These are phyloP conservation scores for Scalesia atractyloides DNA, from an alignment of 129 eudicot species.

Conservation along the genomic window DNA sequence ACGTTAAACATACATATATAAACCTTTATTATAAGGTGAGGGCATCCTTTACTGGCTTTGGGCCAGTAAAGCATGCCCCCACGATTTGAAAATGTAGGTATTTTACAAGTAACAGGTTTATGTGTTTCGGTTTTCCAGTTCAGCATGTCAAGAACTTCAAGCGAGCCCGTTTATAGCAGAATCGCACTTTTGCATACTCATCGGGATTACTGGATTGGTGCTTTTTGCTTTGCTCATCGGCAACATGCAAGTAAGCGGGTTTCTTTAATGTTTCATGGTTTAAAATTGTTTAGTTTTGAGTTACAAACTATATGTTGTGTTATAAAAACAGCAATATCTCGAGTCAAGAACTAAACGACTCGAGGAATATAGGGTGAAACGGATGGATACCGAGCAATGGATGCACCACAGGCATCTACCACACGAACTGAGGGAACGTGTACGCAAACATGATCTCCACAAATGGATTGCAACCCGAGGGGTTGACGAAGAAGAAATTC, in stretches of 20 bases:
- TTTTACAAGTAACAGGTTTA: neutral
- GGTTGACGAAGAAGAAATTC: constrained; percentile 70
- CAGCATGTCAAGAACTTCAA: constrained; percentile 67
- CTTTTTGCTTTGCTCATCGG: constrained; percentile 83
- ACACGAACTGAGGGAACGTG: constrained; percentile 57
- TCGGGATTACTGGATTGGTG: constrained; percentile 68
- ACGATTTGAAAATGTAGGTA: neutral
- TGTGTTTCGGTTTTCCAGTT: constrained; percentile 43
- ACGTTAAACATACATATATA: neutral
- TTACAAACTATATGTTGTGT: constrained; percentile 6
- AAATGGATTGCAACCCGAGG: constrained; percentile 87
- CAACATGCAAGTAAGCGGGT: constrained; percentile 83
- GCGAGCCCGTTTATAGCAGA: constrained; percentile 74
- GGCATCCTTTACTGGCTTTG: neutral
- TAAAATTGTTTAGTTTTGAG: neutral
- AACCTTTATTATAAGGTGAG: neutral
- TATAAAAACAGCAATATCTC: constrained; percentile 59
- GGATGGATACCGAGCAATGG: constrained; percentile 85
- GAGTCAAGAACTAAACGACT: constrained; percentile 67
- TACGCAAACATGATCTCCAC: constrained; percentile 62
- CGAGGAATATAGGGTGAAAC: constrained; percentile 76
- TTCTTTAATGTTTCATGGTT: neutral
- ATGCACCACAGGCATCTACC: constrained; percentile 87
- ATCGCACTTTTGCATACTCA: constrained; percentile 57
- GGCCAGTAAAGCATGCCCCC: constrained; percentile 1